These are phyloP conservation scores for Peronosclerospora sorghi DNA, from an alignment of 352 stramenopile genomes.

Conservation along the genomic window DNA sequence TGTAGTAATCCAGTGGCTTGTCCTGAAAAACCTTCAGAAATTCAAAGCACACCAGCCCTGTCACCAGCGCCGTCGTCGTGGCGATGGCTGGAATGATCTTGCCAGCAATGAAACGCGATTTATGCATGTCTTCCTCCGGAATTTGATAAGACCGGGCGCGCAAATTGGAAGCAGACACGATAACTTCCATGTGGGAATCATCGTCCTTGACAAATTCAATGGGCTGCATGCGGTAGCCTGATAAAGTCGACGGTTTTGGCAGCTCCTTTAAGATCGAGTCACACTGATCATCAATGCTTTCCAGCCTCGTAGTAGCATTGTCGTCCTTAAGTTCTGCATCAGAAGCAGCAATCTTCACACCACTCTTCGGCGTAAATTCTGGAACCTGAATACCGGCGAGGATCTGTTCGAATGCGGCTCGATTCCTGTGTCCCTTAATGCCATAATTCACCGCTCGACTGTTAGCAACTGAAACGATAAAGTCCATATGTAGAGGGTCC, in stretches of 20 bases:
- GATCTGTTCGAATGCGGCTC: slow-evolving; percentile 51
- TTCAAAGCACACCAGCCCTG: slow-evolving; percentile 96
- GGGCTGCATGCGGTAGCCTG: slow-evolving; percentile 84
- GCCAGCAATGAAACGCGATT: slow-evolving; percentile 97
- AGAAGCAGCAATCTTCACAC: slow-evolving; percentile 97
- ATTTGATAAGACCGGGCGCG: slow-evolving; percentile 98
- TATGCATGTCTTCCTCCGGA: slow-evolving; percentile 94
- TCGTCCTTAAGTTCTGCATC: slow-evolving; percentile 93
- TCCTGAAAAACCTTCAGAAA: slow-evolving; percentile 92
- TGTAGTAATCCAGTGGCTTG: slow-evolving; percentile 91
- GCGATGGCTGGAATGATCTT: slow-evolving; percentile 99
- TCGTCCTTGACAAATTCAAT: slow-evolving; percentile 99
- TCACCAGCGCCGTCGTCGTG: slow-evolving; percentile 98
- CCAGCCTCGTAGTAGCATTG: slow-evolving; percentile 18
- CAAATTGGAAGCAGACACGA: slow-evolving; percentile 95
- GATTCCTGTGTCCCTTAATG: slow-evolving; percentile 61
- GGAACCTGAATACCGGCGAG: slow-evolving; percentile 86
- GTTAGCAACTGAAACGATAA: slow-evolving; percentile 92
- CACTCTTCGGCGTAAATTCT: slow-evolving; percentile 88
- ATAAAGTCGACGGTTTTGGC: slow-evolving; percentile 69
- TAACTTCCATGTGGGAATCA: slow-evolving; percentile 96
- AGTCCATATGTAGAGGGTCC: slow-evolving; percentile 91
- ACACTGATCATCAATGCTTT: slow-evolving; percentile 68
- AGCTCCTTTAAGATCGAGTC: slow-evolving; percentile 75
- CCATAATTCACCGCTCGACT: slow-evolving; percentile 92